These are phyloP conservation scores for Fusarium sp. DNA, from an alignment of 2,329 filamentous ascomycete species.

Conservation along the genomic window DNA sequence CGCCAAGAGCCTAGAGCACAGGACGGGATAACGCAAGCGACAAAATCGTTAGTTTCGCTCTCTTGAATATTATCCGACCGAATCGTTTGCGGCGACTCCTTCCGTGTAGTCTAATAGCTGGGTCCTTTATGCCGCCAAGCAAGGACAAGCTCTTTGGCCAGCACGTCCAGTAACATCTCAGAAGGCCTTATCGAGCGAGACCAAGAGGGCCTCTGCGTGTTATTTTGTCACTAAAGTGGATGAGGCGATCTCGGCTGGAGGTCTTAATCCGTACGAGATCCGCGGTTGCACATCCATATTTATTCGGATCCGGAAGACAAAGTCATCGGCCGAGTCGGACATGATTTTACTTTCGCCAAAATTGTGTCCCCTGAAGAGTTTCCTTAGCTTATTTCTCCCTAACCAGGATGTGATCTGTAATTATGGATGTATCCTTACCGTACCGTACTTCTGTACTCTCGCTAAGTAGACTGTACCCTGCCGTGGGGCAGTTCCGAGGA, in stretches of 20 bases:
- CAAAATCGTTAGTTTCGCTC: not conserved
- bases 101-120: not conserved
- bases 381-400: conserved; percentile 10
- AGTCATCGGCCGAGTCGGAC: conserved; percentile 22
- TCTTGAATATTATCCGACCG: not conserved
- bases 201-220: not conserved
- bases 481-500: not conserved
- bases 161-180: not conserved
- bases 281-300: not conserved
- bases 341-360: not conserved
- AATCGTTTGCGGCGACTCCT: not conserved
- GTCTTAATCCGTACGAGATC: conserved; percentile 16
- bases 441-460: not conserved
- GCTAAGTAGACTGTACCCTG: not conserved
- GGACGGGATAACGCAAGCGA: not conserved
- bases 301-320: conserved; percentile 16
- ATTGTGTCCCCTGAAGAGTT: conserved; percentile 11
- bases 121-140: not conserved
- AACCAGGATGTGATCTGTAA: conserved; percentile 14
- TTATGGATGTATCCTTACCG: not conserved
- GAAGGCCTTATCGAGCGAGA: not conserved
- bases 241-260: conserved; percentile 6
- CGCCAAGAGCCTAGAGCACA: not conserved
- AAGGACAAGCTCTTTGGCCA: not conserved
- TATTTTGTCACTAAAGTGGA: not conserved